Evolutionary conservation across 2,329 filamentous ascomycete genomes (phyloP).

Genomic region (Bimuria novae-zelandiae): DNA sequence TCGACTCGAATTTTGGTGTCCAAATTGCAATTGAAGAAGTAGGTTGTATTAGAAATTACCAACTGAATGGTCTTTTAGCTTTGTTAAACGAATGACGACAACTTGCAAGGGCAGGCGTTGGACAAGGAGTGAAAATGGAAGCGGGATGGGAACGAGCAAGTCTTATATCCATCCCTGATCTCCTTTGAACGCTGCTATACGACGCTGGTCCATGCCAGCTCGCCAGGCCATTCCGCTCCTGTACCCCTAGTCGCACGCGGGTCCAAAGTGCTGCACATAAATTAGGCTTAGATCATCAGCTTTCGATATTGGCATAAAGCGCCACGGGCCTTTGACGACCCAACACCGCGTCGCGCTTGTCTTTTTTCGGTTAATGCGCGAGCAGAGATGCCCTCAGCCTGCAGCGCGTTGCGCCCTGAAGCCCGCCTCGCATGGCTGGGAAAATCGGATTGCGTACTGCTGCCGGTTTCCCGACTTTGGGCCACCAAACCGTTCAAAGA

Average conservation of each 20-base stretch:
- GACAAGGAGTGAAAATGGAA: not conserved
- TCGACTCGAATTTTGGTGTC: not conserved
- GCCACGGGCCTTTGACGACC: conserved; percentile 1
- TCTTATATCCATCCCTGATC: conserved; percentile 10
- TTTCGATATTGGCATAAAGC: conserved; percentile 7
- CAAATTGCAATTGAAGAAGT: not conserved
- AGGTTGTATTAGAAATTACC: conserved; percentile 6
- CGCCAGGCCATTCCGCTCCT: conserved; percentile 4
- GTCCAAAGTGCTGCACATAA: conserved; percentile 4
- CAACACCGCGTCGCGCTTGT: not conserved
- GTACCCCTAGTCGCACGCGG: conserved; percentile 7
- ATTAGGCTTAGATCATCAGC: conserved; percentile 8
- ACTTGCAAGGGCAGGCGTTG: conserved; percentile 6
- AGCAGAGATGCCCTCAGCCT: not conserved
- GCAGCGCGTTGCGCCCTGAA: not conserved
- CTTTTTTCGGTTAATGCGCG: not conserved
- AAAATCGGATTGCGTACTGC: not conserved
- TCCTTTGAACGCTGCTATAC: conserved; percentile 8
- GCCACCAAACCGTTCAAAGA: not conserved
- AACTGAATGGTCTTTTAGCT: conserved; percentile 5
- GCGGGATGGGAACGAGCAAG: not conserved
- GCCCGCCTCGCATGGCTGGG: not conserved
- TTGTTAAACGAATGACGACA: conserved; percentile 8
- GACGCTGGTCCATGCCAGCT: conserved; percentile 9
- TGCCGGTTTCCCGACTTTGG: not conserved